A percentile compares a stretch with the other conserved stretches of the same genome.
Conservation (phyloP, 768 basidiomycete genomes). For the Trametes cubensis region DNA sequence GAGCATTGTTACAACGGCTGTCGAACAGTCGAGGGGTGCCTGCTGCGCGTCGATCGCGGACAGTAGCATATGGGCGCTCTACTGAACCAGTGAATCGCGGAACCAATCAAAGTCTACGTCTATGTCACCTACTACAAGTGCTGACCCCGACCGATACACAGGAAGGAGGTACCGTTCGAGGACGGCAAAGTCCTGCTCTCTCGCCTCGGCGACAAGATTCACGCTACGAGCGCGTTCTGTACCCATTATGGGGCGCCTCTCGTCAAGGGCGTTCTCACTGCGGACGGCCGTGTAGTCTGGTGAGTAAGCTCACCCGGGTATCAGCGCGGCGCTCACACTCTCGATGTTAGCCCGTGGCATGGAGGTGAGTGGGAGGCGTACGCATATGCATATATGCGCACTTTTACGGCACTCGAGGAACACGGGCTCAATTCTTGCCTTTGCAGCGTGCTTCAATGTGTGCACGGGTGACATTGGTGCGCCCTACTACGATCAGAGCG, state of each 20-base stretch:
- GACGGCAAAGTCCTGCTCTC: conserved; percentile 79
- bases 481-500: conserved; percentile 17
- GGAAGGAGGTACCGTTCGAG: conserved; percentile 86
- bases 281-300: conserved; percentile 83
- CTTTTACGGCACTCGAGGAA: background rate
- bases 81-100: conserved; percentile 1
- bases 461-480: conserved; percentile 81
- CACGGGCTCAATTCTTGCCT: background rate
- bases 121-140: background rate
- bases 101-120: background rate
- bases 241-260: conserved; percentile 93
- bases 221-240: conserved; percentile 83
- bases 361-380: conserved; percentile 56
- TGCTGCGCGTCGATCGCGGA: background rate
- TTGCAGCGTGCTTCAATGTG: conserved; percentile 82
- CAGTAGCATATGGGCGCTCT: background rate
- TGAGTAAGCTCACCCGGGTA: conserved; percentile 36
- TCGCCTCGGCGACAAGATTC: conserved; percentile 70
- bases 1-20: too few species aligned
- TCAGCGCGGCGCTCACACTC: background rate
- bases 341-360: conserved; percentile 71
- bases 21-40: background rate
- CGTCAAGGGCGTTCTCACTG: conserved; percentile 76
- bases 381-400: background rate
- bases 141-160: conserved; percentile 32